These are phyloP conservation scores for Bauhinia variegata DNA, from an alignment of 306 rosid genomes.

Conservation along the genomic window DNA sequence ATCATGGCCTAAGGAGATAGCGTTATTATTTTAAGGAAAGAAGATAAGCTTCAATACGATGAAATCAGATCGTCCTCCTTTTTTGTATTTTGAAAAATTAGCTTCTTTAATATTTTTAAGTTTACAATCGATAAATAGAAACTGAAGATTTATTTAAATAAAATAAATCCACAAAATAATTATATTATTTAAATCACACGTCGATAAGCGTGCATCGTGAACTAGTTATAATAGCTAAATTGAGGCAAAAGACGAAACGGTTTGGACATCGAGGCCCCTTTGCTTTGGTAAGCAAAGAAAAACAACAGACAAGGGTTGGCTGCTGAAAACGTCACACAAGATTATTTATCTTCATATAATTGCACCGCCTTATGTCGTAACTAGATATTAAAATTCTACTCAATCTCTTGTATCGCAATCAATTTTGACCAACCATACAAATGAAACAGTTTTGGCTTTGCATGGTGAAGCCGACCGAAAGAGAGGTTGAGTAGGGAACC, in stretches of 20 bases:
- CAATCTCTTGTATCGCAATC: slow-evolving; percentile 19
- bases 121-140: too few relatives aligned
- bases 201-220: too few relatives aligned
- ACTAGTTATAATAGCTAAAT: background rate
- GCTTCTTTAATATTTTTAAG: too few relatives aligned
- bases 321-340: background rate
- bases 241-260: slow-evolving; percentile 7
- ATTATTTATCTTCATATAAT: slow-evolving; percentile 8
- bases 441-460: background rate
- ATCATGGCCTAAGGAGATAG: slow-evolving; percentile 22
- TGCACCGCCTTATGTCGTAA: slow-evolving; percentile 29
- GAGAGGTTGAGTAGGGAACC: slow-evolving; percentile 25
- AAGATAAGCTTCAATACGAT: slow-evolving; percentile 33
- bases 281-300: slow-evolving; percentile 9
- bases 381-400: slow-evolving; percentile 25
- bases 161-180: too few relatives aligned
- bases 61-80: slow-evolving; percentile 13
- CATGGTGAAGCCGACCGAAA: slow-evolving; percentile 11
- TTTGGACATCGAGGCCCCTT: background rate
- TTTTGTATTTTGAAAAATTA: background rate
- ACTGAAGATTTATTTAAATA: too few relatives aligned
- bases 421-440: slow-evolving; percentile 21
- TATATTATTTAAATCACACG: too few relatives aligned
- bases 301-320: background rate
- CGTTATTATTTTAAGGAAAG: slow-evolving; percentile 20